These are phyloP conservation scores for Vigna hirtella DNA, from an alignment of 306 rosid genomes.

Conservation along the genomic window DNA sequence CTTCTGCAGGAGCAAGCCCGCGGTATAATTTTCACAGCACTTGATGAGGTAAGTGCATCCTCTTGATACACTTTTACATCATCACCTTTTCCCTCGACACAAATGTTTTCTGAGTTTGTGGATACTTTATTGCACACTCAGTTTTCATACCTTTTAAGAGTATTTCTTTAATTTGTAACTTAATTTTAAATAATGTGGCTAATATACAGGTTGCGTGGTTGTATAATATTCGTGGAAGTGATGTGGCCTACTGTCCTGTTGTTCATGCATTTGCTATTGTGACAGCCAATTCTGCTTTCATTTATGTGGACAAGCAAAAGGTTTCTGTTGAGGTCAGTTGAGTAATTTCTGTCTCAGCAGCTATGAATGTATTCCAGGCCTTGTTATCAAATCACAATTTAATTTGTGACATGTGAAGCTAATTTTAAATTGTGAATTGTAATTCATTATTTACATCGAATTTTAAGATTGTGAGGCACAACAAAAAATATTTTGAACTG, in stretches of 20 bases:
- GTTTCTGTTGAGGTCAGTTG: conserved; percentile 84
- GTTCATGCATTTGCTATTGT: conserved; percentile 91
- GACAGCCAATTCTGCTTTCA: conserved; percentile 70
- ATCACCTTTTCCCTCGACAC: neutral
- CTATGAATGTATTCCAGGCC: conserved; percentile 30
- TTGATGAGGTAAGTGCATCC: conserved; percentile 80
- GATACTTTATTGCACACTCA: conserved; percentile 16
- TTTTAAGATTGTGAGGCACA: neutral
- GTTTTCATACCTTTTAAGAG: conserved; percentile 19
- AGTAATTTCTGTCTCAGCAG: conserved; percentile 37
- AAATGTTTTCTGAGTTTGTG: conserved; percentile 4
- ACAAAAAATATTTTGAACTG: neutral
- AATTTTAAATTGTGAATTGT: neutral
- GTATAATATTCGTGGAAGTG: conserved; percentile 94
- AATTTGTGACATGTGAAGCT: neutral
- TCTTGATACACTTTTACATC: conserved; percentile 5
- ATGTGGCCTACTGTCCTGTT: conserved; percentile 92
- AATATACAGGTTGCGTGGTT: conserved; percentile 91
- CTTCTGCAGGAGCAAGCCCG: conserved; percentile 64
- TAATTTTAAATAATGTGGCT: conserved; percentile 26
- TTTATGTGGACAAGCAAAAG: conserved; percentile 84
- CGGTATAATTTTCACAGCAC: conserved; percentile 77
- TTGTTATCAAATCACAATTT: neutral
- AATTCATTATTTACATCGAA: neutral
- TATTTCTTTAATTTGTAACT: conserved; percentile 31